Evolutionary conservation across 139 green algal genomes (phyloP), one percentile per base, ranked within the genome.

Genomic region (Haematococcus sp.): DNA sequence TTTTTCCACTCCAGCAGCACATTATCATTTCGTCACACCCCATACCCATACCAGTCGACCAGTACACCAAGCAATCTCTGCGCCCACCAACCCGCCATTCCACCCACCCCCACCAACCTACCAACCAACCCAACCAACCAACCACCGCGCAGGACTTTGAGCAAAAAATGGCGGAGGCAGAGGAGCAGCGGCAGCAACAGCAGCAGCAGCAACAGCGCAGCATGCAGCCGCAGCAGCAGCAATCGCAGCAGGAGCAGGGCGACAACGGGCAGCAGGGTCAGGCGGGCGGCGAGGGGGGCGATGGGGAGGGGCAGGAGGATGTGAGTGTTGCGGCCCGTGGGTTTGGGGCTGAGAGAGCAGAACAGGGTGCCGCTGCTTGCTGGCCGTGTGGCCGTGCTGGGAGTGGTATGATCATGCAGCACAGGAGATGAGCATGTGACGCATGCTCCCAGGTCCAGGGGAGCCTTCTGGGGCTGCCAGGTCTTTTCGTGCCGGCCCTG

Each of bases 121-220:
- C n/a, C n/a, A n/a, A n/a, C n/a, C n/a, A n/a, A n/a, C n/a, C n/a
- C n/a, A n/a, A n/a, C n/a, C 56, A 64, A 15, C 32, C 46, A 49
- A 64, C 13, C 51, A n/a, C 11, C 3, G 19, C 54, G 27, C 81
- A 91, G 83, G 85, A 95, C 0, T 95, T 95, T 81, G 90, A 95
- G 83, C 84, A 78, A 15, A 77, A 92, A 76, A 51, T 91, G n/a
- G 35, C 71, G 31, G 71, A 81, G 25, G 30, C 79, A 31, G 70
- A 89, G 75, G 54, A 59, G 51, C 59, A 85, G 67, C 35, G 77
- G 60, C n/a, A 76, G 43, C 31, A 71, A 13, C 68, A 74, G 35
- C 59, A 72, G 43, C 78, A 76, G 43, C 56, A 73, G n/a, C 67
- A 78, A 44, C 71, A 80, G 34, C 66, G 79, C 46, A 34, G 74